phyloP scores from a whole-genome alignment of 176 grass and related monocot species.

The Zoysia japonica region DNA sequence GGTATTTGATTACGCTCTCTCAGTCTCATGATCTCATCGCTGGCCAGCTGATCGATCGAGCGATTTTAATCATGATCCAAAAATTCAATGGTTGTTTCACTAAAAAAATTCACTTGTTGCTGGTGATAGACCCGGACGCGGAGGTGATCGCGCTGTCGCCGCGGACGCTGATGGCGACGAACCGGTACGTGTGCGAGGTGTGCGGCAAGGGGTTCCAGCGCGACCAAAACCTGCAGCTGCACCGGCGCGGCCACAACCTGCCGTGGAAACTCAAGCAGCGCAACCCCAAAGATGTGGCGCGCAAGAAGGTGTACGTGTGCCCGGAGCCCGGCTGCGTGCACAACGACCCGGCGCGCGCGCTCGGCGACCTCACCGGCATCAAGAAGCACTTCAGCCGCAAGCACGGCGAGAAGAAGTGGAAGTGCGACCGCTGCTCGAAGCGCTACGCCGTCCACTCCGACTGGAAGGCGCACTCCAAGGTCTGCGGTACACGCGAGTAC shows the following conservation, averaged over 20 bases:
- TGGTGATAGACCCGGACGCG: constrained; percentile 70
- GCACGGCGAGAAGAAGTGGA: constrained; percentile 99
- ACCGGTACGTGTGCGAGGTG: constrained; percentile 92
- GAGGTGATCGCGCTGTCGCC: constrained; percentile 94
- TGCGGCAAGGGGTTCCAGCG: constrained; percentile 96
- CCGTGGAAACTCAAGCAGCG: constrained; percentile 99
- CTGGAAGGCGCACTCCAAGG: constrained; percentile 98
- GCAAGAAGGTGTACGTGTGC: constrained; percentile 98
- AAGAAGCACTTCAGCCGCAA: constrained; percentile 99
- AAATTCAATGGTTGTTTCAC: too few species aligned
- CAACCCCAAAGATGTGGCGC: constrained; percentile 72
- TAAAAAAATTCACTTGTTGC: too few species aligned
- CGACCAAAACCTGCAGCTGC: constrained; percentile 98
- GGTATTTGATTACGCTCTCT: constrained; percentile 33
- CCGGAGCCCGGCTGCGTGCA: constrained; percentile 81
- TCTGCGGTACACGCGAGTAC: constrained; percentile 95
- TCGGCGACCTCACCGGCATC: constrained; percentile 96
- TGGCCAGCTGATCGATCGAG: too few species aligned
- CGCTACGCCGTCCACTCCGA: constrained; percentile 97
- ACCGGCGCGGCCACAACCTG: constrained; percentile 92
- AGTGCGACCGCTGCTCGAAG: constrained; percentile 96
- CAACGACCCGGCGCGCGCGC: constrained; percentile 71
- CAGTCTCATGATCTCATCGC: too few species aligned
- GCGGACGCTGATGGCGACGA: constrained; percentile 89
- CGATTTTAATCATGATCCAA: too few species aligned